These are phyloP conservation scores for Ceratocystis huliohia DNA, from an alignment of 2,329 filamentous ascomycete species.

Conservation along the genomic window DNA sequence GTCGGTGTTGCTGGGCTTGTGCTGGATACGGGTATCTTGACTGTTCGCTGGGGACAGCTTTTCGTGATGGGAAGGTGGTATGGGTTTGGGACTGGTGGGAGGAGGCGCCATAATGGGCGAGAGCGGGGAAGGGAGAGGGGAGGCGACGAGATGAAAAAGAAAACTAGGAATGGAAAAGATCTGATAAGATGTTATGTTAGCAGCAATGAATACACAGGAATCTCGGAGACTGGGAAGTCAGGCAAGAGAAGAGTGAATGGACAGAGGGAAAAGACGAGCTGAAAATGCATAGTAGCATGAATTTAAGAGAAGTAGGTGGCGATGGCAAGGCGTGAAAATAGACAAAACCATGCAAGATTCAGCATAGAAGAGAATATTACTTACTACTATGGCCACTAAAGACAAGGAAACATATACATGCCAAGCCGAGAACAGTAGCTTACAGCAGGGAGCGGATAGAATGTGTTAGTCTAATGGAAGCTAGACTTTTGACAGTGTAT, in stretches of 20 bases:
- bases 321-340: neutral
- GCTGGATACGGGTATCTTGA: neutral
- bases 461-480: neutral
- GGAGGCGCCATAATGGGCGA: neutral
- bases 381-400: neutral
- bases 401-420: neutral
- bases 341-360: neutral
- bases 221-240: neutral
- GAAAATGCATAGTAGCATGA: neutral
- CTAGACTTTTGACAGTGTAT: neutral
- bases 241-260: neutral
- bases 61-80: neutral
- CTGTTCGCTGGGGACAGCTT: neutral
- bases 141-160: too few species aligned
- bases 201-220: neutral
- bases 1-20: slow-evolving; percentile 10
- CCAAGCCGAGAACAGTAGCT: neutral
- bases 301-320: neutral
- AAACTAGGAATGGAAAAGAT: neutral
- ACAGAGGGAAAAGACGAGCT: neutral
- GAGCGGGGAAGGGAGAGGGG: neutral
- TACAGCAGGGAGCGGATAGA: neutral
- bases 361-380: neutral
- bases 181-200: slow-evolving; percentile 4
- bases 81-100: slow-evolving; percentile 10